phyloP scores from a whole-genome alignment of 306 rosid genomes.

The Prinsepia uniflora region DNA sequence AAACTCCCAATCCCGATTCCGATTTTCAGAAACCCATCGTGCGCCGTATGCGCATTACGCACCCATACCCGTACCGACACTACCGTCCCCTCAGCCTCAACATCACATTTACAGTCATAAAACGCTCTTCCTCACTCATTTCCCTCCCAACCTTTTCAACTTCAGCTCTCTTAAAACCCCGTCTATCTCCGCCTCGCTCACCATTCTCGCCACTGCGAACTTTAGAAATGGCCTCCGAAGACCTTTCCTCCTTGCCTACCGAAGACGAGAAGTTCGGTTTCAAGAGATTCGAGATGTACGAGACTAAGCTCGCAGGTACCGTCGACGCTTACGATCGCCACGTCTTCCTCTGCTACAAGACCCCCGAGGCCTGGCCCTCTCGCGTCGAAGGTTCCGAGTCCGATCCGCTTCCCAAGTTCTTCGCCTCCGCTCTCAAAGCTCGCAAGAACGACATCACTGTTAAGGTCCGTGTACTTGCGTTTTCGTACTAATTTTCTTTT shows the following conservation, averaged over 20 bases:
- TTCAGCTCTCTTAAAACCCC: conserved; percentile 9
- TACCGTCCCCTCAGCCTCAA: background rate
- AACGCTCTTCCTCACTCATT: background rate
- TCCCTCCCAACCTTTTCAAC: background rate
- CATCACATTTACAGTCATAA: background rate
- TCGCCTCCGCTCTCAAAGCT: conserved; percentile 46
- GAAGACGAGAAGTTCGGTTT: conserved; percentile 66
- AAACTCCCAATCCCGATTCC: background rate
- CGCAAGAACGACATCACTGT: conserved; percentile 51
- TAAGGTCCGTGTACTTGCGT: conserved; percentile 33
- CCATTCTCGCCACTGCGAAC: background rate
- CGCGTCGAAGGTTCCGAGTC: conserved; percentile 64
- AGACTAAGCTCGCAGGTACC: conserved; percentile 58
- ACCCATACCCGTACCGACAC: background rate
- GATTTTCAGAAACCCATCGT: background rate
- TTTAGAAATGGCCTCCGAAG: conserved; percentile 44
- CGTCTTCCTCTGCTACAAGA: conserved; percentile 80
- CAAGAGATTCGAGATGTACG: conserved; percentile 77
- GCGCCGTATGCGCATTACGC: conserved; percentile 29
- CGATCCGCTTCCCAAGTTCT: conserved; percentile 63
- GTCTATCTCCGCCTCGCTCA: conserved; percentile 1
- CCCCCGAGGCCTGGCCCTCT: conserved; percentile 58
- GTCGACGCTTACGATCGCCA: conserved; percentile 76
- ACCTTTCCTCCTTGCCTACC: conserved; percentile 12
- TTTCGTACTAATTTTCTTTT: background rate